Base-by-base conservation (phyloP, 192 early-diverging fungal species). In the Radiomyces spectabilis region DNA sequence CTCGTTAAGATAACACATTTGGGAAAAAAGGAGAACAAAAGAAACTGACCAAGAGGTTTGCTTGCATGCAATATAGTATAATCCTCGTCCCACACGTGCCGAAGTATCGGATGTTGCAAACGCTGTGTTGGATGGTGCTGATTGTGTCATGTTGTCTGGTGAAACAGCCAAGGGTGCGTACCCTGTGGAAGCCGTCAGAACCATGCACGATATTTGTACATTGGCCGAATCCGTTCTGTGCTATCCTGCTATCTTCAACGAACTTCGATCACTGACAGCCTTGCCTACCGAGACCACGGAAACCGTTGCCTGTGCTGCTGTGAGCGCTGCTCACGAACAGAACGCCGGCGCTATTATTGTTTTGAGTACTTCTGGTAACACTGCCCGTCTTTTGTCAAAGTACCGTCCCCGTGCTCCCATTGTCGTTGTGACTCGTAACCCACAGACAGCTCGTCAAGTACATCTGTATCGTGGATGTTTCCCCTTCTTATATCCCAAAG, bases 91-190 rank as follows among this genome's bases (percentile, higher is more conserved):
- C 15, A 99, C 96, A 30, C 89, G 96, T 68, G 96, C 96, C 56
- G 96, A 99, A 69, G 94, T 94, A 9, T 93, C 88, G 34, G 96
- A 99, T 69, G 96, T 99, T 26, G 94, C 96, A 34, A 99, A 99
- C 71, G 96, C 96, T 50, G 84, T 99, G 13, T 72, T 96, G 61
- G 96, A 99, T 65, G 96, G 96, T 52, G 89, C 92, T 41, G 96
- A 99, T 79, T 95, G 92, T 69, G 96, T 99, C 57, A 99, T 99
- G 96, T 75, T 99, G 43, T 94, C 92, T 43, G 95, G 95, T 48
- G 95, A 98, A 76, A 97, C 94, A 4, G 95, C 95, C 53, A 97
- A 96, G 77, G 95, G 95, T 9, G 65, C 75, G 34, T 94, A 93
- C 73, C 95, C 95, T 26, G 71, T 91, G 53, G 79, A 88, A 65